Percentiles rank a stretch among this genome's conserved stretches.
These are phyloP conservation scores for Cyclanthera cordifolia DNA, from an alignment of 306 rosid species.

Conservation along the genomic window DNA sequence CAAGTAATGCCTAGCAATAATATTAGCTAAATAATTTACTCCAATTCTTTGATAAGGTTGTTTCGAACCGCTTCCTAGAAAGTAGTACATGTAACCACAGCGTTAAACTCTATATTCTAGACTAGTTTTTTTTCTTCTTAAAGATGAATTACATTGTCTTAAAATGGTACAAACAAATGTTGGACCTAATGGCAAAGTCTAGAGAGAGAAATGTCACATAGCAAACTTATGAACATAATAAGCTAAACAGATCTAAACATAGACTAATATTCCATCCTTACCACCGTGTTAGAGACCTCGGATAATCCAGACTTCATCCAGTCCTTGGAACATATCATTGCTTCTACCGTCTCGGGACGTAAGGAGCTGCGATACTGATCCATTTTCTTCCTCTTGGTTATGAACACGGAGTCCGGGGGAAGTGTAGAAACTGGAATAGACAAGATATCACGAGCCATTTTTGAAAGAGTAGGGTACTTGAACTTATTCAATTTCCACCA, in stretches of 20 bases:
- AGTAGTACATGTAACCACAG: slow-evolving; percentile 4
- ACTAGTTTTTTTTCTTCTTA: slow-evolving; percentile 2
- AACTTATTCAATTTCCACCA: slow-evolving; percentile 95
- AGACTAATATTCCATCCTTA: slow-evolving; percentile 49
- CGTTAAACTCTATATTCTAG: slow-evolving; percentile 5
- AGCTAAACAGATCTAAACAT: slow-evolving; percentile 3
- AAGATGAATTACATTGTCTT: slow-evolving; percentile 11
- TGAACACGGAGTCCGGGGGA: slow-evolving; percentile 48
- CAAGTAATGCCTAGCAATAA: background rate
- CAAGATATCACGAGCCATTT: slow-evolving; percentile 84
- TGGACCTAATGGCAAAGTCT: background rate
- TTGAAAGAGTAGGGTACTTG: slow-evolving; percentile 88
- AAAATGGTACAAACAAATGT: slow-evolving; percentile 13
- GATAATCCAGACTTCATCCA: slow-evolving; percentile 63
- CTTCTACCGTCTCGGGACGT: slow-evolving; percentile 82
- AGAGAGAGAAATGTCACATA: background rate
- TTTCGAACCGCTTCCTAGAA: no score
- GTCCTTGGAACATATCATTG: slow-evolving; percentile 82
- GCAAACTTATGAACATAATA: slow-evolving; percentile 2
- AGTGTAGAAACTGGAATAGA: slow-evolving; percentile 57
- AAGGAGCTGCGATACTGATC: slow-evolving; percentile 62
- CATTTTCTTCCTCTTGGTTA: slow-evolving; percentile 48
- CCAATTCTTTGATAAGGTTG: no score
- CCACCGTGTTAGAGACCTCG: slow-evolving; percentile 35
- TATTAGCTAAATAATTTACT: no score